Evolutionary conservation across 192 early-diverging fungal genomes (phyloP), one percentile per base, ranked within the genome.

Genomic region (Rhizophagus sp.): DNA sequence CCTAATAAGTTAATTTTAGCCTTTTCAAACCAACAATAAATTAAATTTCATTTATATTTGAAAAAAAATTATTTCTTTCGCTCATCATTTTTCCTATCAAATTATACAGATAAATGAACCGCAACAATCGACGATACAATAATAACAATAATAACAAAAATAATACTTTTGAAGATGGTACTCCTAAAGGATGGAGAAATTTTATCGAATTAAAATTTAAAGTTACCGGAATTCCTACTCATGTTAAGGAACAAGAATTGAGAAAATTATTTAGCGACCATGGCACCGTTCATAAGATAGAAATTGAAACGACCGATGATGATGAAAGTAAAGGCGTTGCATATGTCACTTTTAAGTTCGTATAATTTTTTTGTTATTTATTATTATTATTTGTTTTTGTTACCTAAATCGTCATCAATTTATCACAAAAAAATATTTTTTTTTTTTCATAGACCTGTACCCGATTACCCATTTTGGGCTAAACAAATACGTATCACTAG

Each of bases 401-500:
- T 36, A 36, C 6, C 36, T 30, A 30, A 30, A 30, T 30, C 30
- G 30, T 30, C 30, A 30, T 30, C 30, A 30, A 30, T 30, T 30
- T 30, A 30, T 30, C 30, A 30, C 1, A 30, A 30, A 36, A 36
- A 36, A 36, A 36, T 2, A 36, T 36, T 36, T 44, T 44, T 8
- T 44, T 22, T 22, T 19, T 49, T 44, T 24, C 27, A 49, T 15
- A 78, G 76, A 61, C 62, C n/a, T 24, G n/a, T 44, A 36, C 25
- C 24, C 65, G 61, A 39, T 50, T 25, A 3, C 63, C n/a, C 1
- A 63, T 83, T 41, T 57, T 66, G 73, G 63, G 49, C 44, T 7
- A 10, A 78, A 22, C n/a, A 64, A 47, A n/a, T 81, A 24, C 62
- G 0, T 5, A 69, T 86, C 50, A 79, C 82, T 75, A 81, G 79